phyloP scores from a whole-genome alignment of 257 asterid genomes.

The Solanum bulbocastanum region DNA sequence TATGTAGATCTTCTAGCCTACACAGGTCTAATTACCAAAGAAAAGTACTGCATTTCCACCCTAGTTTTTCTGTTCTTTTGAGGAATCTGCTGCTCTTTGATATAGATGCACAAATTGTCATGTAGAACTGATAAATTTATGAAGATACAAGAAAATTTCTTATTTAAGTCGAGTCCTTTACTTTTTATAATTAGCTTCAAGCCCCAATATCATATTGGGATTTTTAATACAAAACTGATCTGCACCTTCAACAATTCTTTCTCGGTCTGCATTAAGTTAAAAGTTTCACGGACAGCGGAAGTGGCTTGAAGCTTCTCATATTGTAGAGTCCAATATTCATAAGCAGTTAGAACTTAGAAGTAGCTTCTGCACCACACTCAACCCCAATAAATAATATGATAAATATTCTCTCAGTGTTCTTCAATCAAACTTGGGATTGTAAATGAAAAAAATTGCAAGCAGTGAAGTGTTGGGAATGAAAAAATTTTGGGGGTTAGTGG shows the following conservation, averaged over 20 bases:
- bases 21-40: not conserved
- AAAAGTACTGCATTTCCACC: not conserved
- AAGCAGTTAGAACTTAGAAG: not conserved
- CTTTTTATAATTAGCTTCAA: not conserved
- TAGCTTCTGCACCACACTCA: not conserved
- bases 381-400: not conserved
- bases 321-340: not conserved
- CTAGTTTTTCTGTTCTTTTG: not conserved
- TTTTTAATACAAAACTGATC: not conserved
- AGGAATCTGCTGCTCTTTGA: not conserved
- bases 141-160: not conserved
- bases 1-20: slow-evolving; percentile 1
- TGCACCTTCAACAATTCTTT: not conserved
- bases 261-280: not conserved
- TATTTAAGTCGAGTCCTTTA: not conserved
- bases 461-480: not conserved
- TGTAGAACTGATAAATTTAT: not conserved
- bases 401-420: not conserved
- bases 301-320: not conserved
- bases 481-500: not conserved
- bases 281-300: not conserved
- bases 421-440: not conserved
- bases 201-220: not conserved
- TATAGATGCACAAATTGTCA: not conserved
- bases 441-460: not conserved